Conservation (phyloP, 768 basidiomycete genomes). For the Boletus pseudopeckii region DNA sequence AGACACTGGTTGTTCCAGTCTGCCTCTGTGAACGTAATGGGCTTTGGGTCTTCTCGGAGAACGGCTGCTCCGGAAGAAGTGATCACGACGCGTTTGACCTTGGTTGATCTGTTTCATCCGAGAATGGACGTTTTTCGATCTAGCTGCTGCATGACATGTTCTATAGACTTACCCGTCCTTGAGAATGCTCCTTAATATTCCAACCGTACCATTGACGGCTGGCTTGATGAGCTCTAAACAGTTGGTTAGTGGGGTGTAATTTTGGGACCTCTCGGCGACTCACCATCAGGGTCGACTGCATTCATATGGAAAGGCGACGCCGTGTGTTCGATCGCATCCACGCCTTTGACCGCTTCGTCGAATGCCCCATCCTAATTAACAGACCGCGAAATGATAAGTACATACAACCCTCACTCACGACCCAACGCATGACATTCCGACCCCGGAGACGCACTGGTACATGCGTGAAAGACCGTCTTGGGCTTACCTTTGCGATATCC, state of each 20-base stretch:
- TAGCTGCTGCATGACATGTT: neutral
- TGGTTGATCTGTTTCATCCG: conserved; percentile 28
- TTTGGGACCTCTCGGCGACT: neutral
- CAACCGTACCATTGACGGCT: conserved; percentile 67
- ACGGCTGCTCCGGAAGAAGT: conserved; percentile 61
- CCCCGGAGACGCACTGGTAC: neutral
- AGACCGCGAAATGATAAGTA: neutral
- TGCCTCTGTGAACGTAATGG: conserved; percentile 39
- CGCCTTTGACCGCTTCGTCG: conserved; percentile 73
- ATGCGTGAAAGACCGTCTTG: neutral
- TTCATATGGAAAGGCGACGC: conserved; percentile 59
- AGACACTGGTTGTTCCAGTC: conserved; percentile 57
- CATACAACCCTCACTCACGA: neutral
- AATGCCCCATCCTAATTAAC: conserved; percentile 57
- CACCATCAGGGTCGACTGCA: conserved; percentile 43
- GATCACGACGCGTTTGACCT: conserved; percentile 64
- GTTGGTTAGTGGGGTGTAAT: neutral
- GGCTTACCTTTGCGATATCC: conserved; percentile 58
- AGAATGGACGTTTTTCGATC: neutral
- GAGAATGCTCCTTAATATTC: conserved; percentile 56
- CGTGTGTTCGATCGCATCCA: conserved; percentile 68
- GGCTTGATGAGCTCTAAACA: conserved; percentile 59
- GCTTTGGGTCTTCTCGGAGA: conserved; percentile 24
- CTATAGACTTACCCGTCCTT: conserved; percentile 44
- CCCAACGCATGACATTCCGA: neutral